Evolutionary conservation across 2,329 filamentous ascomycete genomes (phyloP).

Genomic region (Talaromyces piceae): DNA sequence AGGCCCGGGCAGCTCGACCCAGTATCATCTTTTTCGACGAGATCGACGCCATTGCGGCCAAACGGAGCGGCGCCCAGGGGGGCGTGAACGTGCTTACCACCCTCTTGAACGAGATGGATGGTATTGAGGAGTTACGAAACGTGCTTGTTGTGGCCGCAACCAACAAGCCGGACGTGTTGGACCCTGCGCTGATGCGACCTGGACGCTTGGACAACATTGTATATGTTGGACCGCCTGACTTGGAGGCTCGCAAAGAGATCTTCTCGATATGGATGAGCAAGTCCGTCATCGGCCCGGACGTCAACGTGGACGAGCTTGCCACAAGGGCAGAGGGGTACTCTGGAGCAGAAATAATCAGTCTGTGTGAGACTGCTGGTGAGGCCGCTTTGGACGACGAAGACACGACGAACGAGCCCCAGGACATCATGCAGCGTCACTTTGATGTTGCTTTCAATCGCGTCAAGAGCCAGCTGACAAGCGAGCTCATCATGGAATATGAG

Average conservation of each 20-base stretch:
- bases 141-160: slow-evolving; percentile 87
- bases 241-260: slow-evolving; percentile 66
- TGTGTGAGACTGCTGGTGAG: slow-evolving; percentile 48
- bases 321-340: slow-evolving; percentile 66
- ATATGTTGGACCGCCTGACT: slow-evolving; percentile 76
- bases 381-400: slow-evolving; percentile 46
- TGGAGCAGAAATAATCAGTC: slow-evolving; percentile 69
- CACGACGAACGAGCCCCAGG: slow-evolving; percentile 30
- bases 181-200: slow-evolving; percentile 75
- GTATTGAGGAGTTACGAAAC: slow-evolving; percentile 74
- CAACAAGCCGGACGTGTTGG: slow-evolving; percentile 79
- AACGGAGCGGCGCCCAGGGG: slow-evolving; percentile 44
- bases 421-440: slow-evolving; percentile 38
- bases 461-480: slow-evolving; percentile 52
- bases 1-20: slow-evolving; percentile 75
- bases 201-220: slow-evolving; percentile 79
- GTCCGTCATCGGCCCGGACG: slow-evolving; percentile 53
- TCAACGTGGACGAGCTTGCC: slow-evolving; percentile 60
- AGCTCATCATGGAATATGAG: slow-evolving; percentile 54
- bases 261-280: slow-evolving; percentile 59
- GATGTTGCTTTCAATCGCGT: slow-evolving; percentile 38
- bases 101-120: slow-evolving; percentile 90
- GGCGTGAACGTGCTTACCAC: slow-evolving; percentile 79
- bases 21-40: slow-evolving; percentile 97
- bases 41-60: slow-evolving; percentile 74